Conservation (phyloP, 495 filamentous ascomycete species). For the Xylaria scruposa region DNA sequence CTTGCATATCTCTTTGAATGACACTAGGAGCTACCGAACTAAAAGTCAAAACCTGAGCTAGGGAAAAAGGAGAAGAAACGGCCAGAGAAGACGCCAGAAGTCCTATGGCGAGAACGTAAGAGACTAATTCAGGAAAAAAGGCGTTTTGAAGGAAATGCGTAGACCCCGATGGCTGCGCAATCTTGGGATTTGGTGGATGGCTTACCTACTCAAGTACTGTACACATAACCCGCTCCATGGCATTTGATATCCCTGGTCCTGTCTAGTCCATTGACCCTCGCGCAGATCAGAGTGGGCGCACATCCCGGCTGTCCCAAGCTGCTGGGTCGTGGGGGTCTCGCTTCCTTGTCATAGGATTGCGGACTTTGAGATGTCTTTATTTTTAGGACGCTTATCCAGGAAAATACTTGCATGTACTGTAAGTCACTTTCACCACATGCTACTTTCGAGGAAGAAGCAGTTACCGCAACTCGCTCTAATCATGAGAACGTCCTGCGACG, state of each 20-base stretch:
- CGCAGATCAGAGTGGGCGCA: conserved; percentile 15
- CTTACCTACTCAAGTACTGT: neutral
- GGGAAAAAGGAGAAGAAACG: neutral
- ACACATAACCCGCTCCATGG: neutral
- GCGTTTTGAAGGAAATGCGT: neutral
- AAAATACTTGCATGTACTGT: no score
- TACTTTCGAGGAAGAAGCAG: neutral
- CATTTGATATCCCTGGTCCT: neutral
- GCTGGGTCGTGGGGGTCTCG: conserved; percentile 14
- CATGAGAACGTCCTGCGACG: neutral
- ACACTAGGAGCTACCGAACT: neutral
- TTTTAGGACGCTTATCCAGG: neutral
- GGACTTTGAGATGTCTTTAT: conserved; percentile 4
- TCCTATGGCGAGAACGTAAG: neutral
- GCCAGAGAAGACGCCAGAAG: neutral
- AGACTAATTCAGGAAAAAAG: neutral
- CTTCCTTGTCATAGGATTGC: neutral
- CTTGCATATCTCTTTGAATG: neutral
- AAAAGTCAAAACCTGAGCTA: neutral
- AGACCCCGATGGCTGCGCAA: neutral
- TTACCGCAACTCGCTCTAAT: neutral
- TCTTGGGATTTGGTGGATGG: neutral
- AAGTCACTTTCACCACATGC: neutral
- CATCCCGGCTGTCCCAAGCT: conserved; percentile 11
- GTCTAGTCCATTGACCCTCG: neutral